These are phyloP conservation scores for Litchi chinensis DNA, from an alignment of 345 rosid species.

Conservation along the genomic window DNA sequence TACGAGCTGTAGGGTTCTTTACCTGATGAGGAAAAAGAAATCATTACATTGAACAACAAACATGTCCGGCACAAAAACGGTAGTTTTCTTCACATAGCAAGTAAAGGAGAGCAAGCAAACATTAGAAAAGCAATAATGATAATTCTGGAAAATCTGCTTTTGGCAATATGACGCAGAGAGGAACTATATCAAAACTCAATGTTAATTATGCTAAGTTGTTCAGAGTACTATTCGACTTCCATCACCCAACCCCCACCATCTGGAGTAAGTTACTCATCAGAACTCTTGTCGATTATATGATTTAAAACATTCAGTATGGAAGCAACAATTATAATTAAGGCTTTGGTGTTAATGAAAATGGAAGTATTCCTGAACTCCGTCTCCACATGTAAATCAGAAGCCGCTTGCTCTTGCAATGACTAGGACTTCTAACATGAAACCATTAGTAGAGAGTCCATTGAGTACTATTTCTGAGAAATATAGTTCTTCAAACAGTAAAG, in stretches of 20 bases:
- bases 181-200: not conserved
- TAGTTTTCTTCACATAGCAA: not conserved
- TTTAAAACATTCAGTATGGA: too few species aligned
- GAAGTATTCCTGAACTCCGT: not conserved
- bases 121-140: not conserved
- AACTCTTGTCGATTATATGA: too few species aligned
- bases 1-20: slow-evolving; percentile 82
- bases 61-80: too few species aligned
- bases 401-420: not conserved
- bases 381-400: not conserved
- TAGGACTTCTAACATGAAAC: not conserved
- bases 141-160: not conserved
- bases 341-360: not conserved
- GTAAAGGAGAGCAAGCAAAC: not conserved
- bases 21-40: slow-evolving; percentile 43
- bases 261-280: too few species aligned
- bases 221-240: not conserved
- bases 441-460: too few species aligned
- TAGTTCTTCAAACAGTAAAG: not conserved
- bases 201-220: not conserved
- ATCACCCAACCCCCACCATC: not conserved
- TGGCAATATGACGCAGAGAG: not conserved
- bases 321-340: too few species aligned
- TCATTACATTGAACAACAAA: not conserved
- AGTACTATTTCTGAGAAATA: too few species aligned